Evolutionary conservation across 306 rosid species (phyloP).

Genomic region (Acacia confusa): DNA sequence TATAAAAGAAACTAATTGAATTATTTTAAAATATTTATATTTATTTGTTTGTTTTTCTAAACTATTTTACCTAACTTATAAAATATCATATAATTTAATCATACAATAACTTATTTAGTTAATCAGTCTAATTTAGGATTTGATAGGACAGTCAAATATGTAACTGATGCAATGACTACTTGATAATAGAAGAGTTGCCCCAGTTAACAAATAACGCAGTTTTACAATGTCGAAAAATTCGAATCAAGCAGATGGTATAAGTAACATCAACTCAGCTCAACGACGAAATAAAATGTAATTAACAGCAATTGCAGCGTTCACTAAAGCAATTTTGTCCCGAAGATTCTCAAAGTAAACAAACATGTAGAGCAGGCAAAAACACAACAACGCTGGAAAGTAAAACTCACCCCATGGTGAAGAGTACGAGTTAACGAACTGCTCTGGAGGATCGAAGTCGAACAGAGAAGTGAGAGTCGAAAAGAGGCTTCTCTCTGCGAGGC

Average conservation of each 20-base stretch:
- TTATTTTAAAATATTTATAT: no score
- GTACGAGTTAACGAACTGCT: neutral
- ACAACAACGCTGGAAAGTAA: neutral
- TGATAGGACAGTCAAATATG: neutral
- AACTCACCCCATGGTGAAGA: conserved; percentile 57
- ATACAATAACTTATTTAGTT: no score
- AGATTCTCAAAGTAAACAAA: neutral
- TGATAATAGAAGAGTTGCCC: neutral
- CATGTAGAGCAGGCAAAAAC: neutral
- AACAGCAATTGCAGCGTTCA: neutral
- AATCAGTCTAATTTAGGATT: no score
- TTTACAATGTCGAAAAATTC: neutral
- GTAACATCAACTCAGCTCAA: neutral
- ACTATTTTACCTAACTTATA: no score
- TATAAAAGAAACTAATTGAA: no score
- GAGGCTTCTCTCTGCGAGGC: neutral
- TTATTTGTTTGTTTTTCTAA: no score
- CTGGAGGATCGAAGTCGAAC: conserved; percentile 10
- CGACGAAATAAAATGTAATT: neutral
- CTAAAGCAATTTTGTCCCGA: neutral
- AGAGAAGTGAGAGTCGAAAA: neutral
- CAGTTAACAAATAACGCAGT: neutral
- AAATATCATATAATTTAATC: no score
- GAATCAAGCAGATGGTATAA: neutral
- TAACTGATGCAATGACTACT: neutral